phyloP scores from a whole-genome alignment of 768 basidiomycete genomes.

The Psilocybe tampanensis region DNA sequence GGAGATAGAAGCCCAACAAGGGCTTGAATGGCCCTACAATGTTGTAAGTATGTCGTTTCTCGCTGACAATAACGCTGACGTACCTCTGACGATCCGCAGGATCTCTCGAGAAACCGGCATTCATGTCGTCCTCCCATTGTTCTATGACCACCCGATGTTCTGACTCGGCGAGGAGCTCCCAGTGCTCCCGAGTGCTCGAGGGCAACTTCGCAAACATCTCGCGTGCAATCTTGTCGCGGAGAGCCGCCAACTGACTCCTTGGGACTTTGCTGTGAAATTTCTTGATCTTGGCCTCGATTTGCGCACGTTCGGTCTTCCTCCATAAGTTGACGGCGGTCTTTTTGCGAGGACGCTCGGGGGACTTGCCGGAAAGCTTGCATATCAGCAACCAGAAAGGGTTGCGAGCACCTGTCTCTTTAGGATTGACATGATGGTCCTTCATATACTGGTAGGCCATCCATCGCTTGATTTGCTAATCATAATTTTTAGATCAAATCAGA shows the following conservation, averaged over 20 bases:
- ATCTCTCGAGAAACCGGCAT: neutral
- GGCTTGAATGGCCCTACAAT: too few relatives aligned
- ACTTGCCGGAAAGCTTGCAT: conserved; percentile 1
- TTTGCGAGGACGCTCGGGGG: neutral
- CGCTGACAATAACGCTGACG: neutral
- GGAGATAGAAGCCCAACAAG: too few relatives aligned
- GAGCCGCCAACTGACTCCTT: neutral
- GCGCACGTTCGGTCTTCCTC: neutral
- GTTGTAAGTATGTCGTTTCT: too few relatives aligned
- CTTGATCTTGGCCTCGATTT: neutral
- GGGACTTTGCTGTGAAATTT: neutral
- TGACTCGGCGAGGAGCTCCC: neutral
- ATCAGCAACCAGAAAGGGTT: neutral
- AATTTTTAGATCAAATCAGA: neutral
- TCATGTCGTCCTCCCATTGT: neutral
- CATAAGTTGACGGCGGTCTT: conserved; percentile 7
- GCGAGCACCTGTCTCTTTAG: neutral
- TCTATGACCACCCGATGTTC: conserved; percentile 7
- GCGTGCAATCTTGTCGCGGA: conserved; percentile 4
- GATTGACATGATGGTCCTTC: conserved; percentile 1
- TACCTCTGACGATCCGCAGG: conserved; percentile 18
- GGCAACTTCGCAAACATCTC: conserved; percentile 4
- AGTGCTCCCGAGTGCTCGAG: neutral
- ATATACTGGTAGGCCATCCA: conserved; percentile 9
- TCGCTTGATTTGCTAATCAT: conserved; percentile 15